Percentiles rank a stretch among this genome's conserved stretches.
Conservation (phyloP, 768 basidiomycete genomes). For the Terana coerulea region DNA sequence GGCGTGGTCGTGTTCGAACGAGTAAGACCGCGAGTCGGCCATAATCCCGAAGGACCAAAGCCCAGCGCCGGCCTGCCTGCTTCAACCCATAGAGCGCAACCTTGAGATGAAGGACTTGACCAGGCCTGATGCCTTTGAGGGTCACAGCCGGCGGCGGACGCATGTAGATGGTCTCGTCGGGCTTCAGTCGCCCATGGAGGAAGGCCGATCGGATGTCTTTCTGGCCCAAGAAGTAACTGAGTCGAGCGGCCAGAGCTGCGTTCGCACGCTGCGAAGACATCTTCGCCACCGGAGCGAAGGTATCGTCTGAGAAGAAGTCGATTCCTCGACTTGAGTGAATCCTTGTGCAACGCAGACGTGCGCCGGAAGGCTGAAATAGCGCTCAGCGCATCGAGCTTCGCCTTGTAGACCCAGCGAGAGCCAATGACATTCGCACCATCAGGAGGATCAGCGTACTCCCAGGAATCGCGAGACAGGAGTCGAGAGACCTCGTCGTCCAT, state of each 20-base stretch:
- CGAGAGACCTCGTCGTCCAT: constrained; percentile 7
- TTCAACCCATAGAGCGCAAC: constrained; percentile 7
- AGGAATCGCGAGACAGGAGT: neutral
- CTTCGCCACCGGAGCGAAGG: constrained; percentile 27
- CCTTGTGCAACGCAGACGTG: constrained; percentile 23
- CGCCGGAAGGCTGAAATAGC: neutral
- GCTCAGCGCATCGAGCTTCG: neutral
- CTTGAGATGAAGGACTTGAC: neutral
- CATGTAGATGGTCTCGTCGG: constrained; percentile 16
- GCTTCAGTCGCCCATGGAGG: constrained; percentile 19
- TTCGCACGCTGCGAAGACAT: constrained; percentile 25
- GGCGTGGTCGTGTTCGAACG: constrained; percentile 9
- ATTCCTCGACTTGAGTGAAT: constrained; percentile 25
- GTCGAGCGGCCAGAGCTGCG: constrained; percentile 22
- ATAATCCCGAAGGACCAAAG: neutral
- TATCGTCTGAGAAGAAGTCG: constrained; percentile 20
- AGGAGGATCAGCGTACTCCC: constrained; percentile 3
- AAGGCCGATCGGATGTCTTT: constrained; percentile 31
- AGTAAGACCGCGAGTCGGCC: neutral
- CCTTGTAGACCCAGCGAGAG: constrained; percentile 2
- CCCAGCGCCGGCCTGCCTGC: constrained; percentile 13
- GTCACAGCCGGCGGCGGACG: constrained; percentile 3
- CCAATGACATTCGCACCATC: neutral
- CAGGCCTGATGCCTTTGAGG: constrained; percentile 1
- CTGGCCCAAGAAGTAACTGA: constrained; percentile 26